Base-by-base conservation (phyloP, 1,139 yeast species). In the Blastobotrys proliferans region DNA sequence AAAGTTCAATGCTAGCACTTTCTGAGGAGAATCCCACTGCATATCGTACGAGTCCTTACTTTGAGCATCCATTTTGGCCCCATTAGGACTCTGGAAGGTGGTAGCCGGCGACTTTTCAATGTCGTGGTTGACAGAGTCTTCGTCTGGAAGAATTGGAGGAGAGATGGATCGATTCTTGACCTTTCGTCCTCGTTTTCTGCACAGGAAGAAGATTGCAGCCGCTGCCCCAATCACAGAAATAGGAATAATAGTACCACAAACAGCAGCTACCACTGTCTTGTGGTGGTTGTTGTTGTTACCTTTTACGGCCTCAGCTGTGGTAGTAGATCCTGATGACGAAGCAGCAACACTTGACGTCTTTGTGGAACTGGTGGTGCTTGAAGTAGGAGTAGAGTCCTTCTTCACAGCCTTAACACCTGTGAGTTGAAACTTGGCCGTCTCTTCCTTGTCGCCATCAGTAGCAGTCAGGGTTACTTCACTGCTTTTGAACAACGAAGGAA, bases 191-290 rank as follows among this genome's bases (percentile, higher is more conserved):
- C 73, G 64, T n/a, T n/a, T n/a, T 27, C 43, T n/a, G 57, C 85
- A 78, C 60, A 79, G 74, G 57, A 77, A 67, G 25, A 83, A 54
- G 9, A 87, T 42, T 1, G 83, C 44, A 0, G 70, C 68, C 1
- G 73, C 67, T 0, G 76, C 58, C 1, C 76, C 57, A 8, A 85
- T 55, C 0, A 76, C 67, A 19, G 70, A 72, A 0, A 76, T 62
- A 1, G 95, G 95, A 40, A 90, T 73, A 4, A 83, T 85, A n/a
- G 84, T 92, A 42, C 96, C 97, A 49, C 90, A 75, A 1, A 88
- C 94, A 57, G 90, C 83, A 0, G 95, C 95, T 18, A 86, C 68
- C n/a, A n/a, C n/a, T n/a, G n/a, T n/a, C n/a, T n/a, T n/a, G n/a
- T n/a, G n/a, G n/a, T n/a, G n/a, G n/a, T n/a, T n/a, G n/a, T n/a